Evolutionary conservation across 1,284 basidiomycete species (phyloP), one percentile per base, ranked within the genome.

Genomic region (Cutaneotrichosporon sp.): DNA sequence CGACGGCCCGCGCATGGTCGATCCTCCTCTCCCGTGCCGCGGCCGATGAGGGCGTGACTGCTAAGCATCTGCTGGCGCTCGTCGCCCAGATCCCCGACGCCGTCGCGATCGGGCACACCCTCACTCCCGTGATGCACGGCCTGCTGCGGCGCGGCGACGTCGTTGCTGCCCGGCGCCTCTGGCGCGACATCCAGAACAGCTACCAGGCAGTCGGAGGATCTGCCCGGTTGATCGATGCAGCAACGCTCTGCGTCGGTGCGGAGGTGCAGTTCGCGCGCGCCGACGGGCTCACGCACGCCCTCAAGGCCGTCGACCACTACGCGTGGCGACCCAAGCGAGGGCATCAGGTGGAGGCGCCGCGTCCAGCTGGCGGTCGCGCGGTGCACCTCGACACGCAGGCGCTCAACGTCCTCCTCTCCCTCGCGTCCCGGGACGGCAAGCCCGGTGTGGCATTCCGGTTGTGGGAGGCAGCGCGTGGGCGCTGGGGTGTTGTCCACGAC

Each of bases 401-500:
- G 18, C 62, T 78, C 50, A 75, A 78, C 54, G 58, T 65, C 8
- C 67, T 79, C 0, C 56, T 79, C 13, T 34, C 56, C 8, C 59
- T 67, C 20, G 77, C 74, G 33, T 43, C 54, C 10, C 46, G 45
- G 1, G 43, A 50, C 1, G 52, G 61, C 1, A 27, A 46, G 1
- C 69, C 72, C 3, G 66, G 66, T 2, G 52, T 73, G 1, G 73
- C 77, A 2, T 71, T 76, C 29, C 64, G 75, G 1, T 56, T 79
- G 1, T 76, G 69, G 67, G 46, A 42, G 14, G 72, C 71, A 1
- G 70, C 72, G 3, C 33, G 54, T n/a, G 68, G 69, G 10, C 75
- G 77, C 0, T 79, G 72, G 70, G 72, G 72, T 4, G 65, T 77
- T 1, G 49, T 58, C 18, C 66, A 65, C 10, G 72, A 79, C 60